Evolutionary conservation across 2,329 filamentous ascomycete genomes (phyloP).

Genomic region (Venturia oleaginea): DNA sequence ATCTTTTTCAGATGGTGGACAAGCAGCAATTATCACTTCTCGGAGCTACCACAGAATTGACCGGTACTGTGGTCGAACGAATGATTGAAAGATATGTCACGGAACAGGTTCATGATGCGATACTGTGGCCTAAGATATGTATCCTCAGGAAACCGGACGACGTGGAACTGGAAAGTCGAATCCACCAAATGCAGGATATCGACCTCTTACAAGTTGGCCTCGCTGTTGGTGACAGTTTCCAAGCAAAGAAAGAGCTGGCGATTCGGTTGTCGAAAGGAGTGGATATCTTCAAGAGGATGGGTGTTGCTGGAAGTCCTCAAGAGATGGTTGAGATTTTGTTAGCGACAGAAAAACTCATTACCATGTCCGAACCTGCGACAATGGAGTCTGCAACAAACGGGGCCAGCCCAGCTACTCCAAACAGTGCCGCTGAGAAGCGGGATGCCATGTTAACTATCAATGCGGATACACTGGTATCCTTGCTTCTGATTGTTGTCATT

Average conservation of each 20-base stretch:
- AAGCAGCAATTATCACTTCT: conserved; percentile 89
- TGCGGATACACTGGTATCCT: conserved; percentile 85
- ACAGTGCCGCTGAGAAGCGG: conserved; percentile 39
- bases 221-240: conserved; percentile 65
- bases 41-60: conserved; percentile 86
- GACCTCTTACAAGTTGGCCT: conserved; percentile 95
- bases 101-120: conserved; percentile 77
- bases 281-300: conserved; percentile 82
- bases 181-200: conserved; percentile 85
- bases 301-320: conserved; percentile 66
- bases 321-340: conserved; percentile 80
- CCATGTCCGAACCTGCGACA: conserved; percentile 16
- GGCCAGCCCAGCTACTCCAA: conserved; percentile 6
- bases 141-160: conserved; percentile 74
- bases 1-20: conserved; percentile 90
- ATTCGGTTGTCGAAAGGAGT: conserved; percentile 68
- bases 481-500: conserved; percentile 87
- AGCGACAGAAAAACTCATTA: conserved; percentile 44
- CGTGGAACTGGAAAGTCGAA: conserved; percentile 76
- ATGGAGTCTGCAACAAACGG: conserved; percentile 6
- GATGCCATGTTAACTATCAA: conserved; percentile 57
- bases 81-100: conserved; percentile 91
- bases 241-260: conserved; percentile 73
- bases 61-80: conserved; percentile 82
- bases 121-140: conserved; percentile 76